These are phyloP conservation scores for Phytophthora fragariaefolia DNA, from an alignment of 352 stramenopile species.

Conservation along the genomic window DNA sequence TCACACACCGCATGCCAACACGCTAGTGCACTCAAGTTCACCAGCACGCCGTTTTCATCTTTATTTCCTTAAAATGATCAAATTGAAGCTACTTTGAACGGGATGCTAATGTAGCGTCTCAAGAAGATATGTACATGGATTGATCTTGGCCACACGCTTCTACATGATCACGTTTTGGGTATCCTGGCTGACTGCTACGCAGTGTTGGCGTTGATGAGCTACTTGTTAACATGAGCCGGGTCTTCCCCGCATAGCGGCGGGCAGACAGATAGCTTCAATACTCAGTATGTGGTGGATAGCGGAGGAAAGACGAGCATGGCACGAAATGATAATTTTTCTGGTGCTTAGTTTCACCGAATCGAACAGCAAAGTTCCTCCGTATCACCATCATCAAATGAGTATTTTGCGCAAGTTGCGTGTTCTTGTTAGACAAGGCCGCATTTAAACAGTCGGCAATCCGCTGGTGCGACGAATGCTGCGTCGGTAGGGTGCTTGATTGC, in stretches of 20 bases:
- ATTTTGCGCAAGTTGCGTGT: no score
- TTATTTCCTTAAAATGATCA: slow-evolving; percentile 25
- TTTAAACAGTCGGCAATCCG: no score
- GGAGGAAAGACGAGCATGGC: not conserved
- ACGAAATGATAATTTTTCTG: not conserved
- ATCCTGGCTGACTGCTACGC: not conserved
- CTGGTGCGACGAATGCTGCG: no score
- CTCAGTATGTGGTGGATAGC: slow-evolving; percentile 5
- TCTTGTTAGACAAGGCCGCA: no score
- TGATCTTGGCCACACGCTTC: not conserved
- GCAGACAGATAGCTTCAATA: slow-evolving; percentile 1
- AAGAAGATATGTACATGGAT: not conserved
- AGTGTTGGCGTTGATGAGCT: not conserved
- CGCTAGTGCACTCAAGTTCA: slow-evolving; percentile 51
- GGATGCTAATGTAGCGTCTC: not conserved
- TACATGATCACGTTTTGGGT: no score
- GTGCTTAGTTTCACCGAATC: not conserved
- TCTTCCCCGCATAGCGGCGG: not conserved
- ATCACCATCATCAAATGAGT: no score
- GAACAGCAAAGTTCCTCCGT: no score
- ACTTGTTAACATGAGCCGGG: slow-evolving; percentile 9
- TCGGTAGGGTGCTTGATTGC: no score
- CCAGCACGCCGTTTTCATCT: slow-evolving; percentile 37
- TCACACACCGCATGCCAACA: slow-evolving; percentile 51
- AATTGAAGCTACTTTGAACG: not conserved